Base-by-base conservation (phyloP, 2,329 filamentous ascomycete genomes). In the Parascedosporium putredinis region DNA sequence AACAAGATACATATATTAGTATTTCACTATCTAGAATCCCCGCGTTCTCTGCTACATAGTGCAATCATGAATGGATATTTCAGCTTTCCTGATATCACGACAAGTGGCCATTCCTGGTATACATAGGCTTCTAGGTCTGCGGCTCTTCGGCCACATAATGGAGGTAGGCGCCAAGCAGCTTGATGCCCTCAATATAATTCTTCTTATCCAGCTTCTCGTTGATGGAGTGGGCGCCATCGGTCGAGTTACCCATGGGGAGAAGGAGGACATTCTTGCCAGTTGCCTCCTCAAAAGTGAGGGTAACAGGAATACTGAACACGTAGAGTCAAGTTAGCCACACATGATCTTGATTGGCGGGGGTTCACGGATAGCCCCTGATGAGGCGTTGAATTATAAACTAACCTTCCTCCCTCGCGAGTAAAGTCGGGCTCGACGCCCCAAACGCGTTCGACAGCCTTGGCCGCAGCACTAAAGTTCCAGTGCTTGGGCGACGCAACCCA, bases 131-230 rank as follows among this genome's bases (percentile, higher is more conserved):
- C 62, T 60, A 71, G 31, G 48, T 50, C 54, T 64, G 81, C 34
- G 87, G 82, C 76, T 98, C 93, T 64, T 91, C 88, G 2, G 90
- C 89, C 56, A 95, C 89, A 59, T 96, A 96, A 71, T 97, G 91
- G 63, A 98, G 71, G 66, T 98, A 98, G 3, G 91, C 87, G 45
- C 93, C 93, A 51, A 98, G 70, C 55, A 98, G 71, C 79, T 98
- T 98, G 60, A 87, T 96, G 45, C 93, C 93, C 74, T 98, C 89
- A 61, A 98, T 95, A 67, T 98, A 98, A 71, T 98, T 98, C 63
- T 79, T 81, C 78, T 86, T 89, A 68, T 98, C 93, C 51, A 98
- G 75, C 78, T 95, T 96, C 79, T 97, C 93, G 67, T 98, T 98
- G 69, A 96, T 94, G 29, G 88, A 95, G 71, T 98, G 93, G 6